These are phyloP conservation scores for Colletotrichum sp. DNA, from an alignment of 2,329 filamentous ascomycete species.

Conservation along the genomic window DNA sequence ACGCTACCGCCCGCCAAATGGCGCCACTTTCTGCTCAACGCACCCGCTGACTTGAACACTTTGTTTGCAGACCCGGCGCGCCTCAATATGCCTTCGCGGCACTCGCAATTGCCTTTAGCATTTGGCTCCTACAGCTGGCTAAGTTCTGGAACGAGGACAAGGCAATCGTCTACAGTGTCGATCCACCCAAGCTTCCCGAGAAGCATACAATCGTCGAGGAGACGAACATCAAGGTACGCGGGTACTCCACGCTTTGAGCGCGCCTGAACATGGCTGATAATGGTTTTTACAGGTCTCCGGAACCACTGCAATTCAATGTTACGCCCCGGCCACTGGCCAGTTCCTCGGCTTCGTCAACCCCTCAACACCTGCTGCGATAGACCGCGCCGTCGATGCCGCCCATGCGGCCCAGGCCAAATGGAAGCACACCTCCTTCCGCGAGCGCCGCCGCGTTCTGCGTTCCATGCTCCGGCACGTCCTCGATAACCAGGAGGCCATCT, in stretches of 20 bases:
- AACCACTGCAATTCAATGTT: conserved; percentile 77
- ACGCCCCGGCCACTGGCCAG: conserved; percentile 87
- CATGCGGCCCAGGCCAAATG: conserved; percentile 77
- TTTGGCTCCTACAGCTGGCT: conserved; percentile 32
- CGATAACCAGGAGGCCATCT: conserved; percentile 88
- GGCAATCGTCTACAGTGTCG: conserved; percentile 64
- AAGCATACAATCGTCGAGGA: conserved; percentile 62
- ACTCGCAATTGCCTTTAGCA: conserved; percentile 33
- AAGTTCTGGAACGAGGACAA: conserved; percentile 36
- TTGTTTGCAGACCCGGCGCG: not conserved
- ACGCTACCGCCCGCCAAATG: not conserved
- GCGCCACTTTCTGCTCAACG: not conserved
- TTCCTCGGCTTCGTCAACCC: conserved; percentile 82
- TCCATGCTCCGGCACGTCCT: conserved; percentile 84
- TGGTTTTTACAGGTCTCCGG: conserved; percentile 52
- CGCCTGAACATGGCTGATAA: not conserved
- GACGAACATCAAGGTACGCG: conserved; percentile 62
- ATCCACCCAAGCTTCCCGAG: conserved; percentile 65
- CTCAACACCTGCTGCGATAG: conserved; percentile 76
- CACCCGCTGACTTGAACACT: not conserved
- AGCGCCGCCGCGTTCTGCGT: conserved; percentile 79
- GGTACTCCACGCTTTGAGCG: not conserved
- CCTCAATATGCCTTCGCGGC: conserved; percentile 33
- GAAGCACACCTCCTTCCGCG: conserved; percentile 76
- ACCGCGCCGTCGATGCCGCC: conserved; percentile 77